phyloP scores from a whole-genome alignment of 495 filamentous ascomycete species.

The Neurospora sp. region DNA sequence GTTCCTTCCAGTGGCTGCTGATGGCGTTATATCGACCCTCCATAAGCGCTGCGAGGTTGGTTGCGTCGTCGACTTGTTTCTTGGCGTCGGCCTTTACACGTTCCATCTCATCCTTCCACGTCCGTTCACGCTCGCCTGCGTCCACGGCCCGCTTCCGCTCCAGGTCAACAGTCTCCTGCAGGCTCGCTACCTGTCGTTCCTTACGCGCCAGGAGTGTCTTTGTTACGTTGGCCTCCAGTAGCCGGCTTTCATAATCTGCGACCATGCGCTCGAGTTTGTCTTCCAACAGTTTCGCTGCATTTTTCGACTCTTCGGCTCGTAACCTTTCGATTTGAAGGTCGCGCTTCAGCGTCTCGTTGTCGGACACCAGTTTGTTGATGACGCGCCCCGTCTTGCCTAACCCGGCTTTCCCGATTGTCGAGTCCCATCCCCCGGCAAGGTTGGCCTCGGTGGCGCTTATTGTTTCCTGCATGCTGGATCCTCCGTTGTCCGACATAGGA shows the following conservation, averaged over 20 bases:
- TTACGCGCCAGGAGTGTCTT: conserved; percentile 63
- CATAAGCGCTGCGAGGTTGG: conserved; percentile 42
- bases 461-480: conserved; percentile 4
- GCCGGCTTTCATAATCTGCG: conserved; percentile 55
- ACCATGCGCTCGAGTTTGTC: conserved; percentile 60
- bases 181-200: conserved; percentile 69
- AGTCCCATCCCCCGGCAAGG: conserved; percentile 46
- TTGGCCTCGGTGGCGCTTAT: conserved; percentile 11
- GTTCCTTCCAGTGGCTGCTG: conserved; percentile 51
- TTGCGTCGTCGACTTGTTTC: conserved; percentile 52
- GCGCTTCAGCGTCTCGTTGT: conserved; percentile 75
- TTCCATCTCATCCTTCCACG: conserved; percentile 52
- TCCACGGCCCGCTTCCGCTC: conserved; percentile 54
- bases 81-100: conserved; percentile 50
- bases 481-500: conserved; percentile 1
- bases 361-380: conserved; percentile 79
- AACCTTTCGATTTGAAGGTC: conserved; percentile 67
- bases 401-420: conserved; percentile 66
- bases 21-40: conserved; percentile 64
- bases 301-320: conserved; percentile 61
- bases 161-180: conserved; percentile 53
- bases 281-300: conserved; percentile 61
- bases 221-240: conserved; percentile 61
- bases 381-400: conserved; percentile 88
- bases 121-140: conserved; percentile 50